Conservation (phyloP, 768 basidiomycete species). For the Clavulina sp. region DNA sequence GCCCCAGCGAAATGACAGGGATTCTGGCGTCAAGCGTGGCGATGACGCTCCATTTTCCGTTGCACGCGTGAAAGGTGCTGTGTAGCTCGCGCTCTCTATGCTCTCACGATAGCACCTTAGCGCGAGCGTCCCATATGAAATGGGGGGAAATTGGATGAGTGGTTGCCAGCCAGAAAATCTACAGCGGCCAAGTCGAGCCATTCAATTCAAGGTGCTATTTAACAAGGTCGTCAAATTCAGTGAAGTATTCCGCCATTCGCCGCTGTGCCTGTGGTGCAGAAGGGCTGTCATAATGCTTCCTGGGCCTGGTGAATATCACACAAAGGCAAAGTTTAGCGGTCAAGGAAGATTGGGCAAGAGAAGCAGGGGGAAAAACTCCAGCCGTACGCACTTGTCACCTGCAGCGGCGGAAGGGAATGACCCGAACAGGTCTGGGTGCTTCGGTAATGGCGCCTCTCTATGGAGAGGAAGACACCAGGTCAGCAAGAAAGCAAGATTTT, state of each 20-base stretch:
- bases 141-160: too few relatives aligned
- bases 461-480: slow-evolving; percentile 1
- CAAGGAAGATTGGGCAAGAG: not conserved
- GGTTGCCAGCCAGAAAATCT: too few relatives aligned
- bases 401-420: slow-evolving; percentile 94
- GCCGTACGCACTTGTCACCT: slow-evolving; percentile 63
- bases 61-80: too few relatives aligned
- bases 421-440: slow-evolving; percentile 88
- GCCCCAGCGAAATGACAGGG: too few relatives aligned
- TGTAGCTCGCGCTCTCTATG: too few relatives aligned
- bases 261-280: slow-evolving; percentile 35
- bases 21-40: too few relatives aligned
- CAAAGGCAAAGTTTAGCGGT: not conserved
- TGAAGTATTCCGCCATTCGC: slow-evolving; percentile 37
- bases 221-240: slow-evolving; percentile 33
- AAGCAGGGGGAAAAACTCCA: not conserved
- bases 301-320: slow-evolving; percentile 32
- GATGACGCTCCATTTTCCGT: too few relatives aligned
- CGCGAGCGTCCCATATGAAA: too few relatives aligned
- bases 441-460: slow-evolving; percentile 87
- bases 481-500: not conserved
- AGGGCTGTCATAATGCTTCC: slow-evolving; percentile 63
- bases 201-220: not conserved
- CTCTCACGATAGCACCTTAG: too few relatives aligned
- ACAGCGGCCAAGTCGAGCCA: too few relatives aligned